Evolutionary conservation across 352 stramenopile species (phyloP), one percentile per base, ranked within the genome.

Genomic region (Phytophthora palmivora): DNA sequence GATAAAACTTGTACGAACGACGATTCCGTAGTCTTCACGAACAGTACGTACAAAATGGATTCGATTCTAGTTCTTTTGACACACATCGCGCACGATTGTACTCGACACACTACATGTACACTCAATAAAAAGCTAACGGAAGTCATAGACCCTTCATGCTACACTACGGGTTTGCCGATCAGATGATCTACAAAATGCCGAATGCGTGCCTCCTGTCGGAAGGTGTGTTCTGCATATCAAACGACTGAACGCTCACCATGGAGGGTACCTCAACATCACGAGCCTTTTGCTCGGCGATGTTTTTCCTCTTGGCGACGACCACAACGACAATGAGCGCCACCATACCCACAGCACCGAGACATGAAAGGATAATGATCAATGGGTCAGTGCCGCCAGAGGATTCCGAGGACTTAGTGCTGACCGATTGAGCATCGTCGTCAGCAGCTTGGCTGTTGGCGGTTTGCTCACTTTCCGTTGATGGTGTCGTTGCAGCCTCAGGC

Each of bases 281-380:
- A 6, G 38, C 53, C 63, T 76, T 76, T 26, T 70, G 39, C 14
- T 76, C 57, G 10, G 45, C 42, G 26, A 76, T 66, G n/a, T 49
- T 68, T 24, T 73, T 73, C 47, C 50, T 70, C 55, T 69, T 76
- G 33, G 47, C 63, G 8, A 67, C 49, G 26, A 73, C 58, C 22
- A 76, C 50, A 6, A 67, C 34, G 12, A 63, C 63, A 47, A 76
- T 61, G 14, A 72, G 57, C 1, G 68, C 63, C 18, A 76, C 57
- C 2, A 66, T n/a, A 18, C 55, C 68, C 3, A 76, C 39, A 24
- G 36, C 63, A 22, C 63, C 68, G 14, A 69, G 15, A 19, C 57
- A 45, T 2, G 68, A 68, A 5, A 76, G 58, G 12, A 39, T 38
- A 21, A 71, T 72, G 42, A 85, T 63, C 16, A 70, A 38, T n/a